Percentiles rank a stretch among this genome's conserved stretches.
Evolutionary conservation across 345 rosid genomes (phyloP).

Genomic region (Geranium brycei): DNA sequence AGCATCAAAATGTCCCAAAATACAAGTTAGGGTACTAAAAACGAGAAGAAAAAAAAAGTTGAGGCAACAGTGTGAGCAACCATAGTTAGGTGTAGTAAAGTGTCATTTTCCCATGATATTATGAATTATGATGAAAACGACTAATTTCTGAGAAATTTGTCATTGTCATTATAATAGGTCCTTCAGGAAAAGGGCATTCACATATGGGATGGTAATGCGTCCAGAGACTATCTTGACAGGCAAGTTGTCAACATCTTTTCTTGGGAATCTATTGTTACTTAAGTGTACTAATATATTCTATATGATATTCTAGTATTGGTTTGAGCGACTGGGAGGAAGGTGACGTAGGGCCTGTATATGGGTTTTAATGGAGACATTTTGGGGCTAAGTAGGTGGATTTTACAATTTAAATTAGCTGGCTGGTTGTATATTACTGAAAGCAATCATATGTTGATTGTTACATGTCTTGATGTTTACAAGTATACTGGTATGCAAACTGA

Average conservation of each 20-base stretch:
- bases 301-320: conserved; percentile 38
- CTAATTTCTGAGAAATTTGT: not conserved
- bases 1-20: too few species aligned
- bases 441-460: conserved; percentile 1
- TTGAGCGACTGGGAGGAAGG: conserved; percentile 77
- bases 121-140: not conserved
- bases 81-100: too few species aligned
- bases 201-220: conserved; percentile 49
- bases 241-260: conserved; percentile 2
- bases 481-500: conserved; percentile 42
- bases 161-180: conserved; percentile 8
- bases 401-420: conserved; percentile 2
- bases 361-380: conserved; percentile 99
- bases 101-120: too few species aligned
- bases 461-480: conserved; percentile 23
- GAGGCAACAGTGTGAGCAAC: too few species aligned
- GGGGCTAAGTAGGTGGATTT: conserved; percentile 64
- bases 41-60: too few species aligned
- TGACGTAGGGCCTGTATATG: conserved; percentile 90
- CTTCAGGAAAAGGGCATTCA: conserved; percentile 24
- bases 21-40: too few species aligned
- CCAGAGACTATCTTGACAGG: conserved; percentile 41
- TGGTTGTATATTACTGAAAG: not conserved
- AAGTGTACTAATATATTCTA: conserved; percentile 1
- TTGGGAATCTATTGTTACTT: conserved; percentile 4